Percentiles rank a stretch among this genome's conserved stretches.
Evolutionary conservation across 129 eudicot genomes (phyloP).

Genomic region (Cynara cardunculus): DNA sequence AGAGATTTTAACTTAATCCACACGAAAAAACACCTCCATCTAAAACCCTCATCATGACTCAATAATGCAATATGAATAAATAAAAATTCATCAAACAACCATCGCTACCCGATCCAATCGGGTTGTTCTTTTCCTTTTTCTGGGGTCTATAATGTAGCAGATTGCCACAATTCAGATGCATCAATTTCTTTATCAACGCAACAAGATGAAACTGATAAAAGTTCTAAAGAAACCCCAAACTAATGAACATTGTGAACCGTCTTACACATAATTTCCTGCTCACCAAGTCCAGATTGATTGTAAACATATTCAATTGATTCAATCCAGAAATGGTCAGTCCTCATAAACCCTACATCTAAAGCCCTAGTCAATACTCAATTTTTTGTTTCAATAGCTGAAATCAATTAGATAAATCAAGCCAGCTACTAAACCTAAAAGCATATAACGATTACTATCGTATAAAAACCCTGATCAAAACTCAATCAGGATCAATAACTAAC

Average conservation of each 20-base stretch:
- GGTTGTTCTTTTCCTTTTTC: background rate
- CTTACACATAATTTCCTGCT: background rate
- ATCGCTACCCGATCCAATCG: background rate
- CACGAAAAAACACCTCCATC: background rate
- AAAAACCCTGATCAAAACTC: background rate
- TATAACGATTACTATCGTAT: background rate
- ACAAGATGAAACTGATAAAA: background rate
- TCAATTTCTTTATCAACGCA: background rate
- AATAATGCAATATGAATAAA: background rate
- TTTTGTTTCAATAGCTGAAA: background rate
- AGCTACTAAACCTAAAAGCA: slow-evolving; percentile 6
- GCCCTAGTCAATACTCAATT: slow-evolving; percentile 5
- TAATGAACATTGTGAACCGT: background rate
- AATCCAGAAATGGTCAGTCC: background rate
- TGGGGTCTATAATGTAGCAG: background rate
- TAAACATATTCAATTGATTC: background rate
- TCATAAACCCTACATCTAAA: slow-evolving; percentile 8
- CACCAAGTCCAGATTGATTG: background rate
- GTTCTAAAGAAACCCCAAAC: background rate
- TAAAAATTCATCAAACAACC: background rate
- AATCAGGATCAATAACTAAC: background rate
- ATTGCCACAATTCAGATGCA: slow-evolving; percentile 1
- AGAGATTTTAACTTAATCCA: background rate
- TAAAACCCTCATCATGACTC: background rate
- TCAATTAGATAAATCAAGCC: slow-evolving; percentile 2